phyloP scores from a whole-genome alignment of 768 basidiomycete genomes.

The Chlorophyllum brunneum region DNA sequence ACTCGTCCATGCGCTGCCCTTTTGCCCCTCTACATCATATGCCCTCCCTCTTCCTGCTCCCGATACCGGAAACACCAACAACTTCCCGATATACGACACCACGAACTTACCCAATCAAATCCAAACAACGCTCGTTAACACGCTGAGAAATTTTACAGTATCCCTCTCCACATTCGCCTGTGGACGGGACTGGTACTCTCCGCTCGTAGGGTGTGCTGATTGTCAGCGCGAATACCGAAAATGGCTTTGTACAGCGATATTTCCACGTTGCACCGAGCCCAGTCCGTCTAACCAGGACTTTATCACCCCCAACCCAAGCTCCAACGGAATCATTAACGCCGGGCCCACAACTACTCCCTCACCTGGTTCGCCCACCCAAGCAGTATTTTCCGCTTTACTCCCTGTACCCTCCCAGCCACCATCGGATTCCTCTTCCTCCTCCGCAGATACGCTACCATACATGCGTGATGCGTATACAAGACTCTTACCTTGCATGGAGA shows the following conservation, averaged over 20 bases:
- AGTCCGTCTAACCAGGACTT: conserved; percentile 29
- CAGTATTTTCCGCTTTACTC: conserved; percentile 48
- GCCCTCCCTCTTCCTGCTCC: conserved; percentile 62
- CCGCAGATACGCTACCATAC: conserved; percentile 48
- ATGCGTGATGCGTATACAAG: conserved; percentile 46
- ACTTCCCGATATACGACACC: conserved; percentile 9
- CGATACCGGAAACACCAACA: conserved; percentile 35
- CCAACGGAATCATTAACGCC: conserved; percentile 31
- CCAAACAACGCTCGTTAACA: conserved; percentile 47
- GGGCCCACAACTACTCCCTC: conserved; percentile 26
- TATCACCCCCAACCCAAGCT: conserved; percentile 29
- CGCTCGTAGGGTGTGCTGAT: conserved; percentile 70
- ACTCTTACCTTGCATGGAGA: conserved; percentile 77
- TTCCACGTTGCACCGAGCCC: conserved; percentile 72
- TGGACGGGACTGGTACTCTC: conserved; percentile 77
- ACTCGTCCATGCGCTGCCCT: conserved; percentile 67
- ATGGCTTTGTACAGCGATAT: conserved; percentile 73
- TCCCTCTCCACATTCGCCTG: conserved; percentile 73
- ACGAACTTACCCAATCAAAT: conserved; percentile 4
- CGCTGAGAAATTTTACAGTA: conserved; percentile 70
- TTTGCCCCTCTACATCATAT: conserved; percentile 69
- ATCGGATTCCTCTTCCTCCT: conserved; percentile 15
- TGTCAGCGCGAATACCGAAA: conserved; percentile 69
- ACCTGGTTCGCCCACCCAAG: too few species aligned
- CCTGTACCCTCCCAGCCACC: conserved; percentile 39